Evolutionary conservation across 805 yeast genomes (phyloP).

Genomic region (Lipomyces yamanashiensis): DNA sequence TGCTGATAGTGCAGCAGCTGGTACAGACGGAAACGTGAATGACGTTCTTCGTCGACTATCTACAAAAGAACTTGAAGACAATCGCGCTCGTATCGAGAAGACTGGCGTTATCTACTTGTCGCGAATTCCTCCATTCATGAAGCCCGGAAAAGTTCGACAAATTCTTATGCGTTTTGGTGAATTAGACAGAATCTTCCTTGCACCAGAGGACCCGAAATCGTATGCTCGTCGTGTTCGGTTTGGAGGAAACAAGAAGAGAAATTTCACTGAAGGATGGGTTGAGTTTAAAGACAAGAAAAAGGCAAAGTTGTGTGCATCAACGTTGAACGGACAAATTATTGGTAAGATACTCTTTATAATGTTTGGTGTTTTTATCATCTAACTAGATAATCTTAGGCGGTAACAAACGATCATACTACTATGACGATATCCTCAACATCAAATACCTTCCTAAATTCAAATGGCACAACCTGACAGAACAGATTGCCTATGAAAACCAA

Average conservation of each 20-base stretch:
- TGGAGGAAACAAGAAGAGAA: conserved; percentile 91
- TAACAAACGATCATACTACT: conserved; percentile 84
- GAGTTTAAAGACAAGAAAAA: conserved; percentile 82
- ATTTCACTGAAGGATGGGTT: conserved; percentile 95
- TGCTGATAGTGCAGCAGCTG: conserved; percentile 38
- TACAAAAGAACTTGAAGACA: conserved; percentile 45
- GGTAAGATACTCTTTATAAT: conserved; percentile 44
- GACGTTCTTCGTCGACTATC: conserved; percentile 29
- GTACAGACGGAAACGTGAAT: conserved; percentile 38
- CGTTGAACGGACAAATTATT: conserved; percentile 83
- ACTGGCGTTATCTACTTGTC: conserved; percentile 95
- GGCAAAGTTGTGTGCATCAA: conserved; percentile 84
- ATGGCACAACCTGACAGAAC: conserved; percentile 93
- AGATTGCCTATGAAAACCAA: conserved; percentile 88
- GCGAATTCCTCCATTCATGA: conserved; percentile 94
- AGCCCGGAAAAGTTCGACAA: conserved; percentile 86
- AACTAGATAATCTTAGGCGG: conserved; percentile 57
- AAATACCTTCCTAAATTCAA: conserved; percentile 90
- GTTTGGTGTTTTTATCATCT: not conserved
- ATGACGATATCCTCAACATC: conserved; percentile 91
- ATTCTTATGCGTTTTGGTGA: conserved; percentile 81
- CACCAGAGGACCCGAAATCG: conserved; percentile 76
- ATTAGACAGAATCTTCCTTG: conserved; percentile 81
- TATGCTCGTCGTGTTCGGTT: conserved; percentile 71
- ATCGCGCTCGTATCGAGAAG: conserved; percentile 57